These are phyloP conservation scores for Claviceps quebecensis DNA, from an alignment of 2,329 filamentous ascomycete genomes.

Conservation along the genomic window DNA sequence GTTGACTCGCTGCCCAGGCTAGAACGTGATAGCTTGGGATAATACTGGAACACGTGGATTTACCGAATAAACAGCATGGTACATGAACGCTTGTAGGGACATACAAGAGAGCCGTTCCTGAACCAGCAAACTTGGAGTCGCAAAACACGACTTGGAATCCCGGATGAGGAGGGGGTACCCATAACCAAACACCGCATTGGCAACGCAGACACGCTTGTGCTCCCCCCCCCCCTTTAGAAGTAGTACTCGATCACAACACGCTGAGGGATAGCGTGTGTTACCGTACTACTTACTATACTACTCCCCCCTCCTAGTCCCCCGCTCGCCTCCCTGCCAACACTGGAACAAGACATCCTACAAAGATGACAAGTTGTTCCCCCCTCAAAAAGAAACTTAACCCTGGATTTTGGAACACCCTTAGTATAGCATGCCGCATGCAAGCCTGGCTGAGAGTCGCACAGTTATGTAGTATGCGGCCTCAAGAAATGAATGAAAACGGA, in stretches of 20 bases:
- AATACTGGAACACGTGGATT: not conserved
- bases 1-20: conserved; percentile 5
- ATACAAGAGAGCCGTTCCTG: not conserved
- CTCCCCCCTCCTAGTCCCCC: too few species aligned
- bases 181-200: too few species aligned
- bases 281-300: too few species aligned
- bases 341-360: not conserved
- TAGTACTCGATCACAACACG: too few species aligned
- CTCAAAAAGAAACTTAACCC: not conserved
- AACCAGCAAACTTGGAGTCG: not conserved
- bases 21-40: not conserved
- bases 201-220: too few species aligned
- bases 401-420: not conserved
- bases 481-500: not conserved
- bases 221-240: too few species aligned
- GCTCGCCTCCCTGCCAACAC: not conserved
- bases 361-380: too few species aligned
- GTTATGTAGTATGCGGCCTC: not conserved
- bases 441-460: not conserved
- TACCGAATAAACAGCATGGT: not conserved
- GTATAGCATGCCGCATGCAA: not conserved
- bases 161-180: too few species aligned
- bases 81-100: not conserved
- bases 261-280: too few species aligned
- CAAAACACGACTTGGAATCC: too few species aligned